Conservation (phyloP, 805 yeast genomes). For the Wickerhamiella musiphila region DNA sequence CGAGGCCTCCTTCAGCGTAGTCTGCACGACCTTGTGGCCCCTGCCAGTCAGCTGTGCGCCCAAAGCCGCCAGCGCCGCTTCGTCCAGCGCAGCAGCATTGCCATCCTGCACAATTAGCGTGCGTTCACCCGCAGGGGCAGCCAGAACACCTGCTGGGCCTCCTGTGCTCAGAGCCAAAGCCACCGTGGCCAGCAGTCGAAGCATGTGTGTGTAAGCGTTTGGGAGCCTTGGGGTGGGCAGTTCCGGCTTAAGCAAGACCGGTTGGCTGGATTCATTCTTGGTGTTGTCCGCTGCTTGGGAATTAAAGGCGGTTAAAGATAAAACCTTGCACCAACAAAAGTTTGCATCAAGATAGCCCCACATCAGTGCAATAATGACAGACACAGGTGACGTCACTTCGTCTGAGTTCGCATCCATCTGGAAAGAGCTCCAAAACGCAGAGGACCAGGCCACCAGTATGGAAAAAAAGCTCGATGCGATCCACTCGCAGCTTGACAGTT, state of each 20-base stretch:
- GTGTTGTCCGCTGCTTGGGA: no score
- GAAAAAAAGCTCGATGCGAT: slow-evolving; percentile 11
- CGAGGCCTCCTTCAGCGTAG: slow-evolving; percentile 19
- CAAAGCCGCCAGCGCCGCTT: slow-evolving; percentile 8
- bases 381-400: slow-evolving; percentile 12
- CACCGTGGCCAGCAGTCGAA: no score
- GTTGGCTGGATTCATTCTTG: no score
- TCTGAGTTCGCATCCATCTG: slow-evolving; percentile 14
- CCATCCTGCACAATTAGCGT: slow-evolving; percentile 21
- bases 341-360: background rate
- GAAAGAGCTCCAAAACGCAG: slow-evolving; percentile 14
- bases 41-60: slow-evolving; percentile 20
- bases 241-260: no score
- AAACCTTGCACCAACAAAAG: no score
- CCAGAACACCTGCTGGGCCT: no score
- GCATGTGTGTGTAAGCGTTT: background rate
- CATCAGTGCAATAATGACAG: slow-evolving; percentile 8
- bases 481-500: slow-evolving; percentile 10
- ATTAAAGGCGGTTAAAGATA: no score
- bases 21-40: slow-evolving; percentile 21
- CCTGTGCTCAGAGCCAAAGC: no score
- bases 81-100: slow-evolving; percentile 6
- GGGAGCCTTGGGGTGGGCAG: background rate
- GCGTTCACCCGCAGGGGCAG: slow-evolving; percentile 14
- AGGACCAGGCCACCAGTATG: slow-evolving; percentile 11